Evolutionary conservation across 192 early-diverging fungal genomes (phyloP).

Genomic region (Coemansia sp.): DNA sequence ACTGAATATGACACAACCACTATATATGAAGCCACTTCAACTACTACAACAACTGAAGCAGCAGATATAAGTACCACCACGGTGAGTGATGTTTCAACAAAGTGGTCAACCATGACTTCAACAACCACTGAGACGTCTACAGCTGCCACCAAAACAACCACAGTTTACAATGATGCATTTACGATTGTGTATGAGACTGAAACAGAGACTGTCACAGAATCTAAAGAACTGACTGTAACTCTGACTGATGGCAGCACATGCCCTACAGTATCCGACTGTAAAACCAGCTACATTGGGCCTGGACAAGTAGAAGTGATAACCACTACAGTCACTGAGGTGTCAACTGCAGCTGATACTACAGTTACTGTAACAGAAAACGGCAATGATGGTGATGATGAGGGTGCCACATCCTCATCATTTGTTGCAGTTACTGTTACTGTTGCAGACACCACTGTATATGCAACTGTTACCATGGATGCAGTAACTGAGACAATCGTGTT

Average conservation of each 20-base stretch:
- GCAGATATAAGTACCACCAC: no score
- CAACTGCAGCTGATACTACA: neutral
- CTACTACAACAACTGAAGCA: neutral
- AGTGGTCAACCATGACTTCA: neutral
- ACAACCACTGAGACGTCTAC: neutral
- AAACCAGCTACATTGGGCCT: constrained; percentile 3
- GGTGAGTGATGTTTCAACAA: neutral
- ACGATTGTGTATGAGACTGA: neutral
- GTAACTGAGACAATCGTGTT: neutral
- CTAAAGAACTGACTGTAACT: neutral
- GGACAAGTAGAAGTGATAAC: neutral
- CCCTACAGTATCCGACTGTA: neutral
- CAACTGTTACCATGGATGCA: neutral
- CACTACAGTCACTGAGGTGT: neutral
- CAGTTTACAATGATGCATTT: neutral
- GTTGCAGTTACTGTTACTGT: constrained; percentile 8
- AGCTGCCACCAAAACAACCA: neutral
- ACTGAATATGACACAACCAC: constrained; percentile 4
- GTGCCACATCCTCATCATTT: neutral
- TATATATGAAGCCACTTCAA: neutral
- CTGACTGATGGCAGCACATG: neutral
- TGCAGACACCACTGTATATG: constrained; percentile 2
- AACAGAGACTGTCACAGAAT: constrained; percentile 2
- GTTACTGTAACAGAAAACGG: neutral
- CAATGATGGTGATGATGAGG: neutral